Percentiles rank a stretch among this genome's conserved stretches.
These are phyloP conservation scores for Dactylellina haptotyla DNA, from an alignment of 2,329 filamentous ascomycete species.

Conservation along the genomic window DNA sequence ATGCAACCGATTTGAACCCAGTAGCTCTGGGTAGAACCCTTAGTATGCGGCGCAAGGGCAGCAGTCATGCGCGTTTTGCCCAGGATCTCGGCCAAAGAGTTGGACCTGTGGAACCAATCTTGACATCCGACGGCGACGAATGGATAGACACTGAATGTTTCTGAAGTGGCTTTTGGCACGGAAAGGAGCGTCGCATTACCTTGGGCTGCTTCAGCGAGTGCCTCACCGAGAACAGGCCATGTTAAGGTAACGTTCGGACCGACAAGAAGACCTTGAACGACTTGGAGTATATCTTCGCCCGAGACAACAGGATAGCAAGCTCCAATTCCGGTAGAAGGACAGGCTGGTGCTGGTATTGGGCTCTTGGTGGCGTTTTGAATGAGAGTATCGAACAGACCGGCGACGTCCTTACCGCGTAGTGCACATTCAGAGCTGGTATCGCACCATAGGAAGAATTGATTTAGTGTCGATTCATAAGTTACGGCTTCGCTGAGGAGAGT, in stretches of 20 bases:
- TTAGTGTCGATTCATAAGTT: conserved; percentile 61
- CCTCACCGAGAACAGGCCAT: conserved; percentile 56
- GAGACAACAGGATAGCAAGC: neutral
- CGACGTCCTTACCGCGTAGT: conserved; percentile 59
- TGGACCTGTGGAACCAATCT: conserved; percentile 60
- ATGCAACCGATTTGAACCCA: conserved; percentile 61
- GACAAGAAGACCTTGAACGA: conserved; percentile 2
- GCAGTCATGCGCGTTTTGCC: conserved; percentile 58
- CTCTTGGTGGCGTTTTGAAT: conserved; percentile 58
- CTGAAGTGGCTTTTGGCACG: conserved; percentile 56
- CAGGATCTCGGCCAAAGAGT: conserved; percentile 54
- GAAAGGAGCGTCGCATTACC: conserved; percentile 62
- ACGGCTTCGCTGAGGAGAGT: conserved; percentile 61
- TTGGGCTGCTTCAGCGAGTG: conserved; percentile 59
- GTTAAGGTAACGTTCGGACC: neutral
- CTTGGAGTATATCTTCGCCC: neutral
- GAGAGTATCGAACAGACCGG: conserved; percentile 57
- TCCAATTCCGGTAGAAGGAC: conserved; percentile 58
- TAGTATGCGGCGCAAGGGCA: conserved; percentile 60
- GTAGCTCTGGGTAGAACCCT: conserved; percentile 61
- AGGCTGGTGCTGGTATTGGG: conserved; percentile 61
- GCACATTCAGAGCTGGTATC: conserved; percentile 58
- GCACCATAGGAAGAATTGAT: conserved; percentile 62
- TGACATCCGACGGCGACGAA: conserved; percentile 61
- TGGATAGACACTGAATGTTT: conserved; percentile 57